Conservation (phyloP, 2,329 filamentous ascomycete genomes). For the Colletotrichum orbiculare region DNA sequence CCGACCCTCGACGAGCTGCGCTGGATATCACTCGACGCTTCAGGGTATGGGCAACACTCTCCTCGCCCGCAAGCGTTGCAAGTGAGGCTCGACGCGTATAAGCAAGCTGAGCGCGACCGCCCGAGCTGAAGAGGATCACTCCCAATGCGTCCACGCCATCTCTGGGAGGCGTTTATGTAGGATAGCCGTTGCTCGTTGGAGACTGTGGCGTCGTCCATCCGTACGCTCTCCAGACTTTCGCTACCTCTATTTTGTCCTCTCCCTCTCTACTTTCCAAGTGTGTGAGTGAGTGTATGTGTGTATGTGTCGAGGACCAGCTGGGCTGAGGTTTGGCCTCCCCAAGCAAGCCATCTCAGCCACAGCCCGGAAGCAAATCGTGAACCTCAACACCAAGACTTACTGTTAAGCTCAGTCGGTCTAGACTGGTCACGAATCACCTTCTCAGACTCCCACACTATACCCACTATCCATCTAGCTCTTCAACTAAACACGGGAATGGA, state of each 20-base stretch:
- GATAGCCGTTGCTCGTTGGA: conserved; percentile 22
- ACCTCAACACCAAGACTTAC: background rate
- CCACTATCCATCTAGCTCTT: background rate
- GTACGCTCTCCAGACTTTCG: background rate
- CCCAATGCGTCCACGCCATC: conserved; percentile 6
- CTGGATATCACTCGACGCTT: background rate
- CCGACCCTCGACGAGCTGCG: background rate
- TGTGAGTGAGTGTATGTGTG: no score
- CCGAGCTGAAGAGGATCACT: conserved; percentile 24
- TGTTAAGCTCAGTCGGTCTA: no score
- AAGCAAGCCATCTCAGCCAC: conserved; percentile 8
- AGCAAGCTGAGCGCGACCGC: background rate
- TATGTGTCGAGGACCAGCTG: background rate
- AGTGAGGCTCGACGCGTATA: background rate
- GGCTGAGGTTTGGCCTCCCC: background rate
- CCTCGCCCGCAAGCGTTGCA: conserved; percentile 21
- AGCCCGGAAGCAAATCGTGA: conserved; percentile 15
- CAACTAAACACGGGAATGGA: conserved; percentile 25
- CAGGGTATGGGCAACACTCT: background rate
- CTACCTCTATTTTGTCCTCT: background rate
- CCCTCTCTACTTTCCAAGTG: background rate
- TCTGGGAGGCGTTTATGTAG: conserved; percentile 10
- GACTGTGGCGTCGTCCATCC: background rate
- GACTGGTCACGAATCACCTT: background rate
- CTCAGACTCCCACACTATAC: background rate